Percentiles rank a stretch among this genome's conserved stretches.
Evolutionary conservation across 176 grass and related monocot genomes (phyloP).

Genomic region (Chloris gayana): DNA sequence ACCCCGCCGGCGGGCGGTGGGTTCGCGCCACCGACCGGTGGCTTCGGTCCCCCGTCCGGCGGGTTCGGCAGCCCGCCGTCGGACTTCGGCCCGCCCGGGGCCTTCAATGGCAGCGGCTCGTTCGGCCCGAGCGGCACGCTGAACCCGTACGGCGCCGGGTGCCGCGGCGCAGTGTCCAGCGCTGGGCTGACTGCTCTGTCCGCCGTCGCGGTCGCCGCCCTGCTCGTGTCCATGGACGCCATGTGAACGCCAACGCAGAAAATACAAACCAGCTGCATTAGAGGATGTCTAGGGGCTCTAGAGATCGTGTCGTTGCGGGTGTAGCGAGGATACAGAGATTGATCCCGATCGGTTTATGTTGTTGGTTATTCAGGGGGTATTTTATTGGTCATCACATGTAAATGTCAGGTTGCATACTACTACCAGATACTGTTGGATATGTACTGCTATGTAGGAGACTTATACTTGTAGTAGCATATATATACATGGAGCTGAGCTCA

Average conservation of each 20-base stretch:
- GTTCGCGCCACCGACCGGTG: slow-evolving; percentile 6
- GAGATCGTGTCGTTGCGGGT: neutral
- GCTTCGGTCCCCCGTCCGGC: slow-evolving; percentile 24
- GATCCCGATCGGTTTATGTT: neutral
- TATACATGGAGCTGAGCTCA: no score
- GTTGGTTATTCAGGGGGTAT: neutral
- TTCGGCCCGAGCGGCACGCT: slow-evolving; percentile 59
- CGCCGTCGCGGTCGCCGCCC: neutral
- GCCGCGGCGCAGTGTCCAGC: neutral
- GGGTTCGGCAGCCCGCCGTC: slow-evolving; percentile 31
- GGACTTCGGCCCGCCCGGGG: slow-evolving; percentile 24
- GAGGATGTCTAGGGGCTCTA: slow-evolving; percentile 3
- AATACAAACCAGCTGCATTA: neutral
- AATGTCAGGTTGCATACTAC: neutral
- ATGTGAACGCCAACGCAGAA: no score
- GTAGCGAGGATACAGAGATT: slow-evolving; percentile 1
- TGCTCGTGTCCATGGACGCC: slow-evolving; percentile 15
- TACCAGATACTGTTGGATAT: neutral
- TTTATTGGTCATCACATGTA: slow-evolving; percentile 23
- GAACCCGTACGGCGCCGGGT: slow-evolving; percentile 25
- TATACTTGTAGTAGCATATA: no score
- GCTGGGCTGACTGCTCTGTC: slow-evolving; percentile 14
- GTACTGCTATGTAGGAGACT: neutral
- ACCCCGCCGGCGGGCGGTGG: slow-evolving; percentile 27
- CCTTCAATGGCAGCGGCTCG: slow-evolving; percentile 41